Evolutionary conservation across 2,329 filamentous ascomycete species (phyloP), one percentile per base, ranked within the genome.

Genomic region (Bipolaris gigantea): DNA sequence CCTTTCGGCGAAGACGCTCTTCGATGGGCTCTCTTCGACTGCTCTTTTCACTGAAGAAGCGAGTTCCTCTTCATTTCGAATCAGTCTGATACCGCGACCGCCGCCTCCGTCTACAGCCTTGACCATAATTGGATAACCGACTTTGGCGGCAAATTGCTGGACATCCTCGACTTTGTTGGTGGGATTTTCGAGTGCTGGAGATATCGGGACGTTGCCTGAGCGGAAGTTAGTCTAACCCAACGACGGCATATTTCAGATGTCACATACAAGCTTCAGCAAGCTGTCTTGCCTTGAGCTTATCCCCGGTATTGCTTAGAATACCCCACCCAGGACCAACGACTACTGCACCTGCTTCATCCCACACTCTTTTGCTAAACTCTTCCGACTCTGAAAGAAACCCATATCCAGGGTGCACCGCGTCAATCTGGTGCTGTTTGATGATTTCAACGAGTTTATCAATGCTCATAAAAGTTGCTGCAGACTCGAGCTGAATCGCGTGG

Each of bases 61-160:
- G 5, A 86, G 69, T 5, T 80, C 77, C 0, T 71, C 68, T 34
- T 77, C 71, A 19, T 67, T 63, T 1, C 71, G 70, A 6, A 85
- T 79, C 0, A 86, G 72, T 5, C 84, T 77, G 41, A 87, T 86
- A 0, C 84, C 85, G 15, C 83, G 72, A 0, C 85, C 85, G 2
- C 84, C 84, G 13, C 84, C 85, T 1, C 84, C 84, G 65, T 86
- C 84, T 3, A 86, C 81, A n/a, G 84, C 84, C 63, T 87, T 87
- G 40, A 87, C 73, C 81, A 86, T 85, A 39, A 85, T 75, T 0
- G 83, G 83, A 40, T 80, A 81, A 1, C 81, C 81, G 13, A 77
- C 73, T 19, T 72, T 43, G 2, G 65, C 80, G 70, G 89, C 92
- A 63, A 92, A 92, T 0, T 49, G 39, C 3, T 70, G 66, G 4